Conservation (phyloP, 1,284 basidiomycete genomes). For the Rhizoctonia solani region DNA sequence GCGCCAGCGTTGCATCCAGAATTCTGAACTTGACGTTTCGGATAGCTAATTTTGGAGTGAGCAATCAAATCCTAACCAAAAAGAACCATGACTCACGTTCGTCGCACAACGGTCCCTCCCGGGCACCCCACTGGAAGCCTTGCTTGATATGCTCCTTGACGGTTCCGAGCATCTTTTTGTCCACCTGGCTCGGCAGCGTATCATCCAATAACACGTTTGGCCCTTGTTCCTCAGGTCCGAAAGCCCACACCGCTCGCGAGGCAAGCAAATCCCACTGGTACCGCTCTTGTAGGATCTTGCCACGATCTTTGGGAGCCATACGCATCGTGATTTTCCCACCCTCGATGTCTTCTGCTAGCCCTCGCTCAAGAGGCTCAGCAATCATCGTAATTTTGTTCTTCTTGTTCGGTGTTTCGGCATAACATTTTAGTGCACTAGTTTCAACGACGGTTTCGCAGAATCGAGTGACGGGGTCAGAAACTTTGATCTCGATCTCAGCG, state of each 20-base stretch:
- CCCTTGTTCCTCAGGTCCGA: constrained; percentile 94
- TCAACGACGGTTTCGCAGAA: constrained; percentile 99
- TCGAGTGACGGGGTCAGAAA: constrained; percentile 97
- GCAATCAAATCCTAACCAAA: background rate
- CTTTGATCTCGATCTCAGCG: constrained; percentile 99
- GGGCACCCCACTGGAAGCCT: constrained; percentile 98
- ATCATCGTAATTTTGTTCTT: constrained; percentile 99
- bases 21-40: constrained; percentile 98
- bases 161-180: constrained; percentile 87
- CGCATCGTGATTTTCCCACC: constrained; percentile 87
- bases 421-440: constrained; percentile 97
- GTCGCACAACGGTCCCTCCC: constrained; percentile 96
- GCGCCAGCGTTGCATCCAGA: constrained; percentile 86
- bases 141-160: constrained; percentile 97
- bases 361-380: constrained; percentile 90
- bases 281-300: constrained; percentile 92
- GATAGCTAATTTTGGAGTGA: constrained; percentile 66
- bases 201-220: constrained; percentile 95
- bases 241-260: constrained; percentile 99
- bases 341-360: constrained; percentile 94
- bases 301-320: constrained; percentile 91
- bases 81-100: constrained; percentile 74
- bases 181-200: constrained; percentile 92
- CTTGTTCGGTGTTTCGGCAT: constrained; percentile 98
- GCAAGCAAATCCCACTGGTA: constrained; percentile 99